Evolutionary conservation across 331 rosid species (phyloP).

Genomic region (Rhamnella rubrinervis): DNA sequence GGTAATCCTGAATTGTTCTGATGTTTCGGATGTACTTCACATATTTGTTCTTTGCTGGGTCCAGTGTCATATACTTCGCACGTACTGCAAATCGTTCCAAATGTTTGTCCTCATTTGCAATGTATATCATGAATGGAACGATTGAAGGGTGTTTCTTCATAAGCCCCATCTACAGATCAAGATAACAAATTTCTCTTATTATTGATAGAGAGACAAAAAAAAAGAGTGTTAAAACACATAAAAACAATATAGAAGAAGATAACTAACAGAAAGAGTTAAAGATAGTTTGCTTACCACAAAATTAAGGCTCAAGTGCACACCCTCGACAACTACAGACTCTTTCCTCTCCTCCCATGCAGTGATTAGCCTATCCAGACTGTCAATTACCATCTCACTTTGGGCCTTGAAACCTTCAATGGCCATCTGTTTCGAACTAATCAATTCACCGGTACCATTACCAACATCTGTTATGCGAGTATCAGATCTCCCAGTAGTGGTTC

Average conservation of each 20-base stretch:
- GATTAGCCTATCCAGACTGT: slow-evolving; percentile 97
- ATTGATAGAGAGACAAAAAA: neutral
- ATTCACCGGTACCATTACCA: slow-evolving; percentile 41
- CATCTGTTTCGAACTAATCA: slow-evolving; percentile 78
- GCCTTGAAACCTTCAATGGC: slow-evolving; percentile 97
- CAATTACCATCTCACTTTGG: slow-evolving; percentile 99
- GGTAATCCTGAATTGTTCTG: slow-evolving; percentile 95
- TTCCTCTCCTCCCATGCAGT: slow-evolving; percentile 97
- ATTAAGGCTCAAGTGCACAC: slow-evolving; percentile 97
- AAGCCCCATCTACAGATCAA: slow-evolving; percentile 84
- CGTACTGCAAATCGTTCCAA: slow-evolving; percentile 98
- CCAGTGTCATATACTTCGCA: slow-evolving; percentile 97
- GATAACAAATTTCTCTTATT: slow-evolving; percentile 2
- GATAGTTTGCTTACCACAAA: slow-evolving; percentile 70
- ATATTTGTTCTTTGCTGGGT: slow-evolving; percentile 93
- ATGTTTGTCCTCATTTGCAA: slow-evolving; percentile 93
- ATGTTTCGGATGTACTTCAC: slow-evolving; percentile 96
- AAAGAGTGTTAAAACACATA: neutral
- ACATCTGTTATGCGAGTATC: slow-evolving; percentile 37
- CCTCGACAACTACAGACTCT: slow-evolving; percentile 95
- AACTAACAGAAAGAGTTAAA: neutral
- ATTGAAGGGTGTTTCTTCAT: slow-evolving; percentile 98
- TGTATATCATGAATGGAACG: slow-evolving; percentile 93
- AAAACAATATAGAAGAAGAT: neutral
- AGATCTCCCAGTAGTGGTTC: slow-evolving; percentile 41